These are phyloP conservation scores for Fusarium oxysporum DNA, from an alignment of 2,329 filamentous ascomycete species.

Conservation along the genomic window DNA sequence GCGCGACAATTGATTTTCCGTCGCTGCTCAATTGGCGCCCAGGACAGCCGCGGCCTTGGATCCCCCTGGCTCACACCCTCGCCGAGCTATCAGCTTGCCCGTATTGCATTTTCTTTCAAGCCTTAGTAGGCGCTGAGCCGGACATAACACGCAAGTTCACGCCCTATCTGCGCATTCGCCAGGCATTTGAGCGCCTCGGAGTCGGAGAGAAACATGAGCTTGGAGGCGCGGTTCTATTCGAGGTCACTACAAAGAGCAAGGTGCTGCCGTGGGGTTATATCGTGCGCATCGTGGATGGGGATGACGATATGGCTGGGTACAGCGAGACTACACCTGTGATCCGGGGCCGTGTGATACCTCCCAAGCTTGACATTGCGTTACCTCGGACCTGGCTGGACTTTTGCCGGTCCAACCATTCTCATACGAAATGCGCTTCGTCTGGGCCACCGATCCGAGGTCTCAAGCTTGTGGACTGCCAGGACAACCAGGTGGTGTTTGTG, in stretches of 20 bases:
- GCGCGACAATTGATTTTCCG: constrained; percentile 52
- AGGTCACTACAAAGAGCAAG: constrained; percentile 53
- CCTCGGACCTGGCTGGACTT: constrained; percentile 51
- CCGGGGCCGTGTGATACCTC: constrained; percentile 49
- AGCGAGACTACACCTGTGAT: constrained; percentile 39
- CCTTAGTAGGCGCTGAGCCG: constrained; percentile 48
- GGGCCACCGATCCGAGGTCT: constrained; percentile 44
- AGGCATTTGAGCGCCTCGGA: constrained; percentile 54
- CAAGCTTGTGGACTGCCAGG: constrained; percentile 50
- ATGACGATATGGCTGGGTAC: constrained; percentile 40
- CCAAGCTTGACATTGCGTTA: constrained; percentile 46
- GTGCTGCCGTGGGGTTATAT: constrained; percentile 54
- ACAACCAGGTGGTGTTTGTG: constrained; percentile 46
- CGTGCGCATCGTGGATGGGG: constrained; percentile 46
- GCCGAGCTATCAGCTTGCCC: constrained; percentile 48
- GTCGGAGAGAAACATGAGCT: constrained; percentile 53
- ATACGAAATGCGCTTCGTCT: constrained; percentile 36
- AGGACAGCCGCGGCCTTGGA: constrained; percentile 52
- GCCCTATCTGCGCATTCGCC: constrained; percentile 53
- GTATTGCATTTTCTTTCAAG: constrained; percentile 55
- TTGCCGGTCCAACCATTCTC: constrained; percentile 48
- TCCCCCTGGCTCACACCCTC: constrained; percentile 50
- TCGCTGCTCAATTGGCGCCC: constrained; percentile 51
- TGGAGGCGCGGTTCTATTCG: constrained; percentile 50
- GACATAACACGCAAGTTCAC: constrained; percentile 51